These are phyloP conservation scores for Tetrahymena thermophila DNA, from an alignment of 73 alveolate genomes.

Conservation along the genomic window DNA sequence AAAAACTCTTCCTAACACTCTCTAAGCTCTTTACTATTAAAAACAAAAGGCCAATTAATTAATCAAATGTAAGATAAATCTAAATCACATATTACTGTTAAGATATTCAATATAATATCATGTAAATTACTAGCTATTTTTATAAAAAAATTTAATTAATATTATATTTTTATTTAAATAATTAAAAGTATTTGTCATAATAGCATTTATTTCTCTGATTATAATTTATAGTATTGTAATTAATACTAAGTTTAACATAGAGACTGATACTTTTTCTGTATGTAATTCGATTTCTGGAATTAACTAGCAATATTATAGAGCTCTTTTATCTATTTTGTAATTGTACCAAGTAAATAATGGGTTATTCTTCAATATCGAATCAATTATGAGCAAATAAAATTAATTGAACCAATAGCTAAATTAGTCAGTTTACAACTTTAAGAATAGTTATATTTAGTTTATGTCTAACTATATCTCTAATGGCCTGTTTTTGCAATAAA, in stretches of 20 bases:
- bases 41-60: not conserved
- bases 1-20: not conserved
- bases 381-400: too few species aligned
- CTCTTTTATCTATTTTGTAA: not conserved
- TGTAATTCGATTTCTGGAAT: not conserved
- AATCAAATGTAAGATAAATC: not conserved
- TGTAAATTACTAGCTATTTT: not conserved
- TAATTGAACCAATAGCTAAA: too few species aligned
- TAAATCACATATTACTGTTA: not conserved
- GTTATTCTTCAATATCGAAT: not conserved
- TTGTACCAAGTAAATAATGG: not conserved
- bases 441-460: too few species aligned
- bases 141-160: not conserved
- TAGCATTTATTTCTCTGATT: not conserved
- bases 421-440: not conserved
- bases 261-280: not conserved
- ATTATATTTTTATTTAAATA: too few species aligned
- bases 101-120: not conserved
- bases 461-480: not conserved
- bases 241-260: too few species aligned
- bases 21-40: not conserved
- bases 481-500: not conserved
- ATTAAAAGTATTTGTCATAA: not conserved
- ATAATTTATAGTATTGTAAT: too few species aligned
- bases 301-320: not conserved